Percentiles rank a stretch among this genome's conserved stretches.
Evolutionary conservation across 768 basidiomycete genomes (phyloP).

Genomic region (Dacryopinax spathularia): DNA sequence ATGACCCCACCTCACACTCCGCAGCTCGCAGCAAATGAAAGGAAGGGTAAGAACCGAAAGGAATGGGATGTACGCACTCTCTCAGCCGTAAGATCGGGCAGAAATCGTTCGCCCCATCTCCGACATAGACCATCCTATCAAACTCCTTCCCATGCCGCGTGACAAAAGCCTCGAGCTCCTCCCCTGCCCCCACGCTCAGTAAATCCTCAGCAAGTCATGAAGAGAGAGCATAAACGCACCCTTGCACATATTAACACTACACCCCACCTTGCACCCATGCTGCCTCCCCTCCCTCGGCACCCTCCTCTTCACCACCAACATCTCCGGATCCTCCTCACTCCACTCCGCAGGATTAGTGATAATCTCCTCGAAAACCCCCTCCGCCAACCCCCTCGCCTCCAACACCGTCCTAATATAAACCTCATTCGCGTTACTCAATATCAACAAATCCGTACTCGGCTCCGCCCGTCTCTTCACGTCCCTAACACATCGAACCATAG

Average conservation of each 20-base stretch:
- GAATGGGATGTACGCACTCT: constrained; percentile 32
- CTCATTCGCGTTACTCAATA: constrained; percentile 85
- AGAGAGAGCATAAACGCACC: constrained; percentile 30
- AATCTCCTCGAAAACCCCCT: constrained; percentile 58
- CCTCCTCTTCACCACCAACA: constrained; percentile 61
- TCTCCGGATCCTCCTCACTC: constrained; percentile 37
- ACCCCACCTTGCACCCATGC: constrained; percentile 74
- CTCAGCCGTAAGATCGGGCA: constrained; percentile 77
- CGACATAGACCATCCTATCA: constrained; percentile 76
- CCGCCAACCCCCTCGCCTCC: constrained; percentile 60
- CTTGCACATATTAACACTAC: constrained; percentile 97
- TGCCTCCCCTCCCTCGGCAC: constrained; percentile 64
- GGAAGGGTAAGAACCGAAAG: not conserved
- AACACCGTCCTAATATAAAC: constrained; percentile 86
- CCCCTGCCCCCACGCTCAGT: constrained; percentile 39
- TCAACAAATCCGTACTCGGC: constrained; percentile 67
- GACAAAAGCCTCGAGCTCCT: constrained; percentile 78
- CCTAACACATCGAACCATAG: constrained; percentile 83
- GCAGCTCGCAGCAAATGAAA: not conserved
- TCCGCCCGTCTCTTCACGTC: constrained; percentile 49
- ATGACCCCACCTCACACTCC: not conserved
- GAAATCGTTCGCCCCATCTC: constrained; percentile 91
- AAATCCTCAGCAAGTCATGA: not conserved
- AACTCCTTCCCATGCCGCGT: constrained; percentile 42
- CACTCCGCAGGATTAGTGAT: constrained; percentile 89